phyloP scores from a whole-genome alignment of 1,139 yeast genomes.

The Kazachstania sp. region DNA sequence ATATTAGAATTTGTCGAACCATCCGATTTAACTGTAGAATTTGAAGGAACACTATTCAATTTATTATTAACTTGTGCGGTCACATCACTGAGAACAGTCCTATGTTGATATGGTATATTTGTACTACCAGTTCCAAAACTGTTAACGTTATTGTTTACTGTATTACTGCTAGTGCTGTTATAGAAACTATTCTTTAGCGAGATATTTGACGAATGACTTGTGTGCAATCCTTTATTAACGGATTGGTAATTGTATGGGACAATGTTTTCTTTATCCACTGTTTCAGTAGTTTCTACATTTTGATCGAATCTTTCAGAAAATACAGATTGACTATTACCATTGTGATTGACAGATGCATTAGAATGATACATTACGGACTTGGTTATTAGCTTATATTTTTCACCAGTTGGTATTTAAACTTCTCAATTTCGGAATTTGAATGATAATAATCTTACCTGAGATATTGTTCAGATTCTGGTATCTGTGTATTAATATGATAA shows the following conservation, averaged over 20 bases:
- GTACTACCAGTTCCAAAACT: neutral
- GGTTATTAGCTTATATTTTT: too few species aligned
- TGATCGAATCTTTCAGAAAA: neutral
- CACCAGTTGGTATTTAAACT: too few species aligned
- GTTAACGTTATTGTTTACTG: too few species aligned
- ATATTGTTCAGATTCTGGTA: too few species aligned
- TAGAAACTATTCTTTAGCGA: neutral
- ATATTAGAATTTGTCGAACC: slow-evolving; percentile 1
- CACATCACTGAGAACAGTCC: slow-evolving; percentile 28
- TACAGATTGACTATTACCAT: neutral
- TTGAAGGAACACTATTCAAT: slow-evolving; percentile 1
- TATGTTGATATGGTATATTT: slow-evolving; percentile 7
- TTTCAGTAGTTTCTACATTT: neutral
- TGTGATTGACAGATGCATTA: neutral
- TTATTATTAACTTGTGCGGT: slow-evolving; percentile 22
- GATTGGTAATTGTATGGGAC: slow-evolving; percentile 1
- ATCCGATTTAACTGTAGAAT: slow-evolving; percentile 7
- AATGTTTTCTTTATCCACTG: slow-evolving; percentile 9
- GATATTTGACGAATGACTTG: neutral
- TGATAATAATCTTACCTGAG: too few species aligned
- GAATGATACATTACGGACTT: slow-evolving; percentile 4
- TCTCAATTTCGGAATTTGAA: too few species aligned
- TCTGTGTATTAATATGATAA: too few species aligned
- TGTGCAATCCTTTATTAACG: neutral
- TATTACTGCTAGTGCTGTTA: neutral